These are phyloP conservation scores for Leishmania tropica DNA, from an alignment of 208 protist species.

Conservation along the genomic window DNA sequence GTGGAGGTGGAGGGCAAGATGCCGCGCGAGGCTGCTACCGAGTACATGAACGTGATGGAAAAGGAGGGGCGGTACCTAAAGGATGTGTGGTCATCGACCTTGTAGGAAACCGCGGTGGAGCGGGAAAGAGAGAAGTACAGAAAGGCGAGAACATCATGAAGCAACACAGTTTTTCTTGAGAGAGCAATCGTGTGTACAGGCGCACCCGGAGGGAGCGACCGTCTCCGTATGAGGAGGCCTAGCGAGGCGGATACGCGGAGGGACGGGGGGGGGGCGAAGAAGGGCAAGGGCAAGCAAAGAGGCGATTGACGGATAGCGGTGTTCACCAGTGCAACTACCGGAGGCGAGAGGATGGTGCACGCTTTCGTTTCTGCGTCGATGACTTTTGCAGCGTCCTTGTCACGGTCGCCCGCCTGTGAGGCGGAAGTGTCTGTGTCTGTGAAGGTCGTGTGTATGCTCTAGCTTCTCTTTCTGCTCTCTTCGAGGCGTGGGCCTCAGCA, in stretches of 20 bases:
- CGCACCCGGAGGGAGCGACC: neutral
- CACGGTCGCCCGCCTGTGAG: no score
- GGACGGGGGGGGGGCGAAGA: no score
- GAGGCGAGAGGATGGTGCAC: neutral
- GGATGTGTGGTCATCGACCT: slow-evolving; percentile 82
- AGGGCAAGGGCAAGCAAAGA: neutral
- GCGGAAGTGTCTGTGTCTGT: neutral
- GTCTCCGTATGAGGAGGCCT: neutral
- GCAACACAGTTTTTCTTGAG: neutral
- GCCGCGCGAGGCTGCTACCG: slow-evolving; percentile 43
- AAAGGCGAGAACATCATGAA: neutral
- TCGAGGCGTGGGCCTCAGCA: neutral
- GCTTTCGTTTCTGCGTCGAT: neutral
- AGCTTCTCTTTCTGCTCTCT: neutral
- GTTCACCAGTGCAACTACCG: neutral
- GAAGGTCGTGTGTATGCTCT: neutral
- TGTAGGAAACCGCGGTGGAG: slow-evolving; percentile 21
- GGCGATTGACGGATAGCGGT: neutral
- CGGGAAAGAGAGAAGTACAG: neutral
- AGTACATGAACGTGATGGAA: slow-evolving; percentile 60
- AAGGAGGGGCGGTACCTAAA: slow-evolving; percentile 77
- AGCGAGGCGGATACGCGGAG: neutral
- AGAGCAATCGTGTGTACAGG: neutral
- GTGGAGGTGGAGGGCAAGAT: slow-evolving; percentile 54
- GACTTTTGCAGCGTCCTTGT: neutral